phyloP scores from a whole-genome alignment of 2,329 filamentous ascomycete species.

The Mycosphaerella arachidis region DNA sequence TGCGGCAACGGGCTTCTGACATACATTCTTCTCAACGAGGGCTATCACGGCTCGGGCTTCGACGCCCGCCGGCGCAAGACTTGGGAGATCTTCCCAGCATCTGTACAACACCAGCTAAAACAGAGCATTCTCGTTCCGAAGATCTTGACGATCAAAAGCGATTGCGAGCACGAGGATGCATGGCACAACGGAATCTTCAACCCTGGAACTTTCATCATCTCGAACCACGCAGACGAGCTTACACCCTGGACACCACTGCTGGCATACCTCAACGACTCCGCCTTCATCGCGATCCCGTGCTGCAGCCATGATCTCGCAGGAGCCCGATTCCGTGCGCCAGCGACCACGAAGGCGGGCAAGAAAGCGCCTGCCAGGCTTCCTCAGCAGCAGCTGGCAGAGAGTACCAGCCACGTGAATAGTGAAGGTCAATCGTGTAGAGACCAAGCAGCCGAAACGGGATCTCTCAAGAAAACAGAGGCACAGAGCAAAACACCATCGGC shows the following conservation, averaged over 20 bases:
- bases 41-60: constrained; percentile 83
- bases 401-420: neutral
- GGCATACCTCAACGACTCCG: constrained; percentile 66
- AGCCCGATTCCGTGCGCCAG: constrained; percentile 61
- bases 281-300: constrained; percentile 91
- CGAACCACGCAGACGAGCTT: constrained; percentile 94
- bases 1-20: constrained; percentile 92
- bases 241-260: constrained; percentile 94
- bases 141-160: constrained; percentile 28
- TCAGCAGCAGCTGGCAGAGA: constrained; percentile 23
- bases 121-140: constrained; percentile 60
- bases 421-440: constrained; percentile 1
- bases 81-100: constrained; percentile 66
- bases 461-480: constrained; percentile 28
- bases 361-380: constrained; percentile 13
- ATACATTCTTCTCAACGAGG: constrained; percentile 73
- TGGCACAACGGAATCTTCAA: constrained; percentile 60
- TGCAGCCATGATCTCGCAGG: constrained; percentile 86
- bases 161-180: constrained; percentile 1
- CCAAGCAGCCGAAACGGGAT: constrained; percentile 34
- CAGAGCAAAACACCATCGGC: constrained; percentile 55
- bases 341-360: constrained; percentile 12
- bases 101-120: constrained; percentile 48
- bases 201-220: constrained; percentile 80
- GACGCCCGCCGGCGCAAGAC: constrained; percentile 83